Base-by-base conservation (phyloP, 2,329 filamentous ascomycete genomes). In the Fusarium acutatum region DNA sequence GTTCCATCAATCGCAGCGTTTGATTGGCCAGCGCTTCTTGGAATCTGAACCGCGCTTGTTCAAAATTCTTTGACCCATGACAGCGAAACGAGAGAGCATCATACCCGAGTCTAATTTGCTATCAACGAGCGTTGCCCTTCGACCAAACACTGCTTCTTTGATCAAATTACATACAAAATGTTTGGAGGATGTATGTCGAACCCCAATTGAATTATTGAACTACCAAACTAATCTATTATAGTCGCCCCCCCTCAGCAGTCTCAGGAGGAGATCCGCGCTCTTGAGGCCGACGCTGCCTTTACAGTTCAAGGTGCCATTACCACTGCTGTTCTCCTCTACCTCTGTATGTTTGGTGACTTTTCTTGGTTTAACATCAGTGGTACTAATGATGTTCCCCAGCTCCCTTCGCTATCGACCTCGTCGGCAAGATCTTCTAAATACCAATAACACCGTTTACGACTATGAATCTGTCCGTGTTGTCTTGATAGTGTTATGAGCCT, bases 241-340 rank as follows among this genome's bases (percentile, higher is more conserved):
- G 90, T 90, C 86, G 90, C 87, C 75, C 88, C 93, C 84, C 92
- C 92, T 81, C 91, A 90, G 81, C 88, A 90, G 78, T 90, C 90
- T 67, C 85, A 89, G 67, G 90, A 92, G 82, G 92, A 95, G 88
- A 88, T 95, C 81, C 88, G 87, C 80, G 86, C 86, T 79, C 88
- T 91, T 81, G 93, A 95, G 86, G 85, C 86, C 68, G 88, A 92
- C 81, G 93, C 93, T 57, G 85, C 85, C 78, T 86, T 87, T 76
- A 92, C 91, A 57, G 85, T 96, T 75, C 90, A 93, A 84, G 88
- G 87, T 78, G 92, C 92, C 71, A 80, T 92, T 62, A 87, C 89
- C 43, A 90, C 90, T 22, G 91, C 91, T 72, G 86, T 91, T 43
- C 82, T 93, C 56, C 87, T 96, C 54, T 96, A 96, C 81, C 84